A percentile compares a stretch with the other conserved stretches of the same genome.
Evolutionary conservation across 495 filamentous ascomycete genomes (phyloP).

Genomic region (Hypoxylon subgilvum): DNA sequence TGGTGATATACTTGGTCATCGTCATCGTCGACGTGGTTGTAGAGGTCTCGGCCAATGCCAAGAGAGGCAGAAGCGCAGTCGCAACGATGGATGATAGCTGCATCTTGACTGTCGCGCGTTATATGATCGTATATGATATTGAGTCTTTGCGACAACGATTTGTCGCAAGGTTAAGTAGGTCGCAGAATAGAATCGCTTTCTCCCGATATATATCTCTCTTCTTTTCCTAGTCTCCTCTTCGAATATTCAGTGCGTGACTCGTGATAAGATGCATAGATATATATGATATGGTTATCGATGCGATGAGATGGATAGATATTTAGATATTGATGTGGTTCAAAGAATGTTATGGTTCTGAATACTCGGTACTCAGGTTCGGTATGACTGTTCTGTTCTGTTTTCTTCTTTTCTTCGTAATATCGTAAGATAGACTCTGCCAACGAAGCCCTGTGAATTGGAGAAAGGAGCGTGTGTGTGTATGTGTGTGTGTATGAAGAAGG

Average conservation of each 20-base stretch:
- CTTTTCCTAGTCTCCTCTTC: conserved; percentile 22
- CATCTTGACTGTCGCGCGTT: conserved; percentile 40
- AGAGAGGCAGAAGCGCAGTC: conserved; percentile 52
- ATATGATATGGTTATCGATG: conserved; percentile 15
- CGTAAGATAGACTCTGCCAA: conserved; percentile 61
- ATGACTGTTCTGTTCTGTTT: neutral
- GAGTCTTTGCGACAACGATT: conserved; percentile 8
- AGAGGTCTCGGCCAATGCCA: conserved; percentile 49
- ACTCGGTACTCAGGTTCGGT: conserved; percentile 51
- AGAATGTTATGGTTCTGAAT: conserved; percentile 50
- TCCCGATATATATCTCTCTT: conserved; percentile 14
- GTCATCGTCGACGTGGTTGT: conserved; percentile 58
- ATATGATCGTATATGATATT: neutral
- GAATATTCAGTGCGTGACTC: conserved; percentile 21
- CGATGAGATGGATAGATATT: conserved; percentile 14
- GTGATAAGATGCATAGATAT: conserved; percentile 15
- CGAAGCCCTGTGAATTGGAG: conserved; percentile 54
- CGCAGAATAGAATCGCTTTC: neutral
- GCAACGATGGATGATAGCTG: conserved; percentile 44
- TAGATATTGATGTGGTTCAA: conserved; percentile 37
- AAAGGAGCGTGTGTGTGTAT: conserved; percentile 19
- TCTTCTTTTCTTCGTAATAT: conserved; percentile 39
- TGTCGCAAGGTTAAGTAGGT: conserved; percentile 13
- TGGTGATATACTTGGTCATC: conserved; percentile 60
- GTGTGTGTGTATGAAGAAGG: conserved; percentile 2